Conservation (phyloP, 305 asterid species). For the Rubia balearica region DNA sequence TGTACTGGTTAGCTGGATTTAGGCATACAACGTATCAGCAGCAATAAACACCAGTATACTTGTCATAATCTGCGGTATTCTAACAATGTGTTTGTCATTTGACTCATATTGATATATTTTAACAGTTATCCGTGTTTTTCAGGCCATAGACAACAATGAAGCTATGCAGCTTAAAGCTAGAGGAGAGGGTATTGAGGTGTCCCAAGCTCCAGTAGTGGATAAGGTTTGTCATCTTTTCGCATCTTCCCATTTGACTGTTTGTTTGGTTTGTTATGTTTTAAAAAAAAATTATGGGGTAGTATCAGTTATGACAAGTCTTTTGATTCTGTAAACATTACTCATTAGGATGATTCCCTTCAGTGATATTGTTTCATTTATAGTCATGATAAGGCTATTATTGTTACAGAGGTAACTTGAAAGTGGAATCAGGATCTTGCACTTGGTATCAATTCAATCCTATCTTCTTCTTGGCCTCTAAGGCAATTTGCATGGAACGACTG, state of each 20-base stretch:
- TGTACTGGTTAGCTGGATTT: constrained; percentile 5
- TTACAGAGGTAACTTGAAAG: not conserved
- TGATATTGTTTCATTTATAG: not conserved
- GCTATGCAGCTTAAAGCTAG: constrained; percentile 54
- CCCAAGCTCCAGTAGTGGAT: constrained; percentile 46
- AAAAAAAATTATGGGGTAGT: no score
- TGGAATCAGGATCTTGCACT: not conserved
- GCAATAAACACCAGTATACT: not conserved
- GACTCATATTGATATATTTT: not conserved
- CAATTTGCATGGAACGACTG: not conserved
- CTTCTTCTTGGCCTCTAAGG: not conserved
- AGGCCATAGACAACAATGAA: constrained; percentile 76
- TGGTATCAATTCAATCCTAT: not conserved
- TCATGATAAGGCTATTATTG: not conserved
- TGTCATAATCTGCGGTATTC: not conserved
- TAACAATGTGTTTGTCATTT: constrained; percentile 7
- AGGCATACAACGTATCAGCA: not conserved
- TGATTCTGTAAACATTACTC: not conserved
- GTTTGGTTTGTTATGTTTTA: no score
- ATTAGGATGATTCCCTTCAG: not conserved
- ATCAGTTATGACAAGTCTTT: not conserved
- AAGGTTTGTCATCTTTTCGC: constrained; percentile 39
- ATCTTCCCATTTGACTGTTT: not conserved
- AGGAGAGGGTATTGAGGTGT: constrained; percentile 50
- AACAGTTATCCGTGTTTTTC: constrained; percentile 18